A percentile compares a stretch with the other conserved stretches of the same genome.
These are phyloP conservation scores for Acmispon strigosus DNA, from an alignment of 306 rosid genomes.

Conservation along the genomic window DNA sequence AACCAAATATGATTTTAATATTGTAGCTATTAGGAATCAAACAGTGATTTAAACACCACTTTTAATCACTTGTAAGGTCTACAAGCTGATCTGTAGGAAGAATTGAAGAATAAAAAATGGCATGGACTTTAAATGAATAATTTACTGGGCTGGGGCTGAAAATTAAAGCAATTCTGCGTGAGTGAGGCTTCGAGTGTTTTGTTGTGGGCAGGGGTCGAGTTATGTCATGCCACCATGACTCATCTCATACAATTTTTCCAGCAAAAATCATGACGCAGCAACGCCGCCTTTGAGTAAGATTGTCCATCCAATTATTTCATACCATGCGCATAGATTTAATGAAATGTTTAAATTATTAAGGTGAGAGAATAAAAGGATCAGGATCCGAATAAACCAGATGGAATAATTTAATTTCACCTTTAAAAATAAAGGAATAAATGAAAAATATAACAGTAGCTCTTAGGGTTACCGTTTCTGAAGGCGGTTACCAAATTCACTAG, in stretches of 20 bases:
- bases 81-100: too few species aligned
- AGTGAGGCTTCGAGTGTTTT: neutral
- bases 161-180: neutral
- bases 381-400: too few species aligned
- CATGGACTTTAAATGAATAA: neutral
- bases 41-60: too few species aligned
- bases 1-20: too few species aligned
- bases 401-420: too few species aligned
- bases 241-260: slow-evolving; percentile 8
- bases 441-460: too few species aligned
- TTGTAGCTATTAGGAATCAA: too few species aligned
- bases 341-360: neutral
- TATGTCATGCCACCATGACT: neutral
- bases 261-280: neutral
- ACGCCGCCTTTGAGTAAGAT: neutral
- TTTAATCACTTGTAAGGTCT: too few species aligned
- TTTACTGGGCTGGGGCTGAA: neutral
- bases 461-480: slow-evolving; percentile 68
- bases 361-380: too few species aligned
- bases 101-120: neutral
- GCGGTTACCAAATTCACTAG: slow-evolving; percentile 53
- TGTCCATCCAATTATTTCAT: slow-evolving; percentile 25
- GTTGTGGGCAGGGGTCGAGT: neutral
- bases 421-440: too few species aligned
- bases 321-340: slow-evolving; percentile 12